These are phyloP conservation scores for Biscutella laevigata DNA, from an alignment of 441 rosid species.

Conservation along the genomic window DNA sequence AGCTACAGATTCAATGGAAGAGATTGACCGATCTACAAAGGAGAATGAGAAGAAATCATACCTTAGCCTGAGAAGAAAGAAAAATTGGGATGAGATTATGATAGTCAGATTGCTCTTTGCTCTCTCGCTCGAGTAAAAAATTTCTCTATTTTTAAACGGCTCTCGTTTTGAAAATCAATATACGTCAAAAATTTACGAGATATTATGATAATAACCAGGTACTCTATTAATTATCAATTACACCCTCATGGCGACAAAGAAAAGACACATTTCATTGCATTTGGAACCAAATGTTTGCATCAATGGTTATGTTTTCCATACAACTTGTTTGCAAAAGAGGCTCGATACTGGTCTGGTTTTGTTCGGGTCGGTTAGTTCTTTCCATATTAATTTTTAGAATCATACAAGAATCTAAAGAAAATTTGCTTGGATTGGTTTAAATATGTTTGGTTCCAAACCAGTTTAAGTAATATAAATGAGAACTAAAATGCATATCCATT, in stretches of 20 bases:
- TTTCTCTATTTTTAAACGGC: constrained; percentile 1
- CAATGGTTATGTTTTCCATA: neutral
- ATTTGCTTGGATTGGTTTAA: no score
- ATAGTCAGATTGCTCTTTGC: constrained; percentile 14
- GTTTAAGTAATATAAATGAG: no score
- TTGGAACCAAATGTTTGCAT: constrained; percentile 7
- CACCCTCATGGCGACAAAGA: neutral
- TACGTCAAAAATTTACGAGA: neutral
- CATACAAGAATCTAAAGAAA: no score
- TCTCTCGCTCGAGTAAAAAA: neutral
- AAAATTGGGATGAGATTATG: constrained; percentile 14
- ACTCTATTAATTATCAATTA: neutral
- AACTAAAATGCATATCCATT: no score
- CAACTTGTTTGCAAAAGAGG: neutral
- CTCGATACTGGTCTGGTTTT: neutral
- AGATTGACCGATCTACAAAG: neutral
- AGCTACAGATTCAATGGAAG: neutral
- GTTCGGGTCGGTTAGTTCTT: no score
- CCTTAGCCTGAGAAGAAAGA: constrained; percentile 16
- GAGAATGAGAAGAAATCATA: neutral
- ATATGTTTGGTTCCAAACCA: no score
- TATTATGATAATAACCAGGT: neutral
- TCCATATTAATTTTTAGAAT: no score
- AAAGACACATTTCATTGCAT: neutral
- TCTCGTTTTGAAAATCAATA: neutral